Base-by-base conservation (phyloP, 2,329 filamentous ascomycete species). In the Aureobasidium sp. region DNA sequence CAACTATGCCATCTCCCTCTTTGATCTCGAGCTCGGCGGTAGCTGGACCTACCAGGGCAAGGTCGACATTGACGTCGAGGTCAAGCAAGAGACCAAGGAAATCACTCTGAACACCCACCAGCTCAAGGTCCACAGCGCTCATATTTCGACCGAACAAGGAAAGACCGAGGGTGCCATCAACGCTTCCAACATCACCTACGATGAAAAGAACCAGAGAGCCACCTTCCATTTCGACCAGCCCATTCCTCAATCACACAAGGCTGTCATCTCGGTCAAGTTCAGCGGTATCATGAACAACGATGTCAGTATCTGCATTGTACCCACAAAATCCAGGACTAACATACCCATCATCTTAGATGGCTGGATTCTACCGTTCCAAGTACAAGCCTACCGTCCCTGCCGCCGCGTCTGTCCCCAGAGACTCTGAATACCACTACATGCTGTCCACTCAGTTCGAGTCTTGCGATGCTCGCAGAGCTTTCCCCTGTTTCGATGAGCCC, bases 401-500 rank as follows among this genome's bases (percentile, higher is more conserved):
- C 7, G 83, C 89, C 52, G 79, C 86, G 46, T 92, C 90, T 13
- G 92, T 96, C 1, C 89, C 92, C 32, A 88, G 82, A 71, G 91
- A 86, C 63, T 81, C 78, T 52, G 82, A 86, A 61, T 79, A 82
- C 68, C 79, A 86, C 72, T 85, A 76, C 83, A 87, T 80, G 83
- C 85, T 96, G 75, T 96, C 90, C 79, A 99, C 94, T 53, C 94
- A 99, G 74, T 99, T 99, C 72, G 94, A 99, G 80, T 88, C 92
- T 50, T 96, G 92, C 71, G 94, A 99, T 77, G 94, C 94, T 65
- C 88, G 94, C 67, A 84, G 92, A 67, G 93, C 94, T 9, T 97
- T 99, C 77, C 94, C 94, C 52, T 99, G 94, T 79, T 97, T 97
- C 71, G 94, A 99, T 72, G 94, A 99, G 78, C 94, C 94, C 46